Conservation (phyloP, 2,329 filamentous ascomycete species). For the Akanthomyces muscarius region DNA sequence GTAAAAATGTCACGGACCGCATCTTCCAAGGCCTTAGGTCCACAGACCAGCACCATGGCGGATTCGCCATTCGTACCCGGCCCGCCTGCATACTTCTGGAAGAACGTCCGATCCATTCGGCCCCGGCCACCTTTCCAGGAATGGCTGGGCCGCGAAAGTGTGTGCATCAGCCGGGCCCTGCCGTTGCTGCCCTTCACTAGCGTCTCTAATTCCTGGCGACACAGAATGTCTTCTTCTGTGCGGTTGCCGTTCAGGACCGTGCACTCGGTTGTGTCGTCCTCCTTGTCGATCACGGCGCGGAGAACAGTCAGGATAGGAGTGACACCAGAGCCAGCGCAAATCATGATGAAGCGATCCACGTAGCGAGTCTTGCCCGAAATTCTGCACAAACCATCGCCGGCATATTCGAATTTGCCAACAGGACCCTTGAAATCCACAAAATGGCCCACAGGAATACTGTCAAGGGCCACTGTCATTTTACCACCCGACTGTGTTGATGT, state of each 20-base stretch:
- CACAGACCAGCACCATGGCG: constrained; percentile 67
- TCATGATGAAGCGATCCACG: constrained; percentile 73
- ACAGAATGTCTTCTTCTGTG: constrained; percentile 72
- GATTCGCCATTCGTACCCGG: not conserved
- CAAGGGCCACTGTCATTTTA: constrained; percentile 77
- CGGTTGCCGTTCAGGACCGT: constrained; percentile 76
- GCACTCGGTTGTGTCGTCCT: constrained; percentile 61
- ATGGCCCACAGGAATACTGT: constrained; percentile 67
- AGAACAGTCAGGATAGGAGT: constrained; percentile 89
- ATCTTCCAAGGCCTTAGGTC: constrained; percentile 67
- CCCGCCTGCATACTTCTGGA: not conserved
- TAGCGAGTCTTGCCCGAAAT: constrained; percentile 53
- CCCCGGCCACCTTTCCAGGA: constrained; percentile 2
- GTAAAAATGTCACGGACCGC: constrained; percentile 48
- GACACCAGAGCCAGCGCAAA: constrained; percentile 83
- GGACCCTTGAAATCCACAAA: constrained; percentile 83
- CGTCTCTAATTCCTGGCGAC: not conserved
- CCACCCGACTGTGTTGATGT: constrained; percentile 53
- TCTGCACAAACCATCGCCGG: constrained; percentile 59
- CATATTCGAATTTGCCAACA: constrained; percentile 79
- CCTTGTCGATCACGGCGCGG: constrained; percentile 65
- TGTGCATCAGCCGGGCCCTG: constrained; percentile 1
- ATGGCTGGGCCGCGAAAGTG: not conserved
- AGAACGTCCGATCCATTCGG: not conserved
- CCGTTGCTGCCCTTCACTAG: not conserved